Evolutionary conservation across 2,329 filamentous ascomycete genomes (phyloP).

Genomic region (Penicillium janthinellum): DNA sequence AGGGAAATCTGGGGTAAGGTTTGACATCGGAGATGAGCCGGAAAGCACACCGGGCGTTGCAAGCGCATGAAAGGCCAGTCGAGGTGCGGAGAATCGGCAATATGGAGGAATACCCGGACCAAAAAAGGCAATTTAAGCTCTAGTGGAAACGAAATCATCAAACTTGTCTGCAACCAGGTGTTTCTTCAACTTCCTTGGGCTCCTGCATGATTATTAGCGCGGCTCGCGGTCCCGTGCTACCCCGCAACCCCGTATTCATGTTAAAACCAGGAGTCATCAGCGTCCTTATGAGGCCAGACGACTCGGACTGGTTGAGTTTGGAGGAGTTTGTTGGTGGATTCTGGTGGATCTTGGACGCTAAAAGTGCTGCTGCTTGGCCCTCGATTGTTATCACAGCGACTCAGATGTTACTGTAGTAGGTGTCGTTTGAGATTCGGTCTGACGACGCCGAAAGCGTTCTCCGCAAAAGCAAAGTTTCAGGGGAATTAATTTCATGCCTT

Average conservation of each 20-base stretch:
- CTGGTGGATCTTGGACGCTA: not conserved
- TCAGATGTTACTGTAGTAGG: not conserved
- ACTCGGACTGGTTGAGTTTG: not conserved
- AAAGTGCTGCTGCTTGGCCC: not conserved
- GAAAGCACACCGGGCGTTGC: not conserved
- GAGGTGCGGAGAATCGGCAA: not conserved
- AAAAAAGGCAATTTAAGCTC: constrained; percentile 8
- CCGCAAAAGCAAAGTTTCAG: not conserved
- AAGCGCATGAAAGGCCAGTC: not conserved
- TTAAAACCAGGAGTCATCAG: not conserved
- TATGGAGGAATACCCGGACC: constrained; percentile 12
- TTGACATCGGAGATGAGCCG: not conserved
- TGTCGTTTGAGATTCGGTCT: not conserved
- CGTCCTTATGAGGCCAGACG: not conserved
- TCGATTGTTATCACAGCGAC: not conserved
- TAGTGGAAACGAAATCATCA: not conserved
- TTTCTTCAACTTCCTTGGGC: not conserved
- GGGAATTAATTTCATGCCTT: not conserved
- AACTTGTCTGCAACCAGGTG: not conserved
- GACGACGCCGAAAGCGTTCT: not conserved
- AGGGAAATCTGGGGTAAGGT: not conserved
- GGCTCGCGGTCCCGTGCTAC: not conserved
- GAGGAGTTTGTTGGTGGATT: not conserved
- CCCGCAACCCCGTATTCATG: not conserved
- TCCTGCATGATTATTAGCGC: not conserved